Percentiles rank a stretch among this genome's conserved stretches.
Conservation (phyloP, 2,329 filamentous ascomycete genomes). For the Sarocladium strictum region DNA sequence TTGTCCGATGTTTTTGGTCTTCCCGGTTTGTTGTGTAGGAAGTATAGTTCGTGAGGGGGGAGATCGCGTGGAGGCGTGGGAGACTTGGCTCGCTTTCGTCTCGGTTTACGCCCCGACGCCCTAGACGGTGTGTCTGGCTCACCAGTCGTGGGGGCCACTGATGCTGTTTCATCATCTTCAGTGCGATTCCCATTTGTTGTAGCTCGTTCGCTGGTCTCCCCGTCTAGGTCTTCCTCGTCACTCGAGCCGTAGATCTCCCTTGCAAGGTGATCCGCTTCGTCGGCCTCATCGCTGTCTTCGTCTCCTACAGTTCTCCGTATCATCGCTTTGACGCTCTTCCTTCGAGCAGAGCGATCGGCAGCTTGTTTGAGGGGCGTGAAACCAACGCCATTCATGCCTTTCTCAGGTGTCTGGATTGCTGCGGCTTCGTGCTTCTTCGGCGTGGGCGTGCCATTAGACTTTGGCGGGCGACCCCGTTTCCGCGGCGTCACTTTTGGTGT, state of each 20-base stretch:
- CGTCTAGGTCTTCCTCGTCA: constrained; percentile 40
- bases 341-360: constrained; percentile 71
- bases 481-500: constrained; percentile 26
- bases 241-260: constrained; percentile 60
- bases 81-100: constrained; percentile 42
- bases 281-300: constrained; percentile 63
- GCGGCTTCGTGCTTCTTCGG: constrained; percentile 28
- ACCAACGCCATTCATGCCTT: constrained; percentile 24
- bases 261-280: constrained; percentile 61
- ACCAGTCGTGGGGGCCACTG: constrained; percentile 23
- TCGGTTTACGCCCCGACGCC: constrained; percentile 21
- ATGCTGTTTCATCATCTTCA: constrained; percentile 20
- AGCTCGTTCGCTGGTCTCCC: constrained; percentile 22
- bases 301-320: constrained; percentile 65
- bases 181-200: constrained; percentile 13
- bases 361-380: constrained; percentile 61
- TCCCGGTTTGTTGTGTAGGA: constrained; percentile 83
- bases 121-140: constrained; percentile 34
- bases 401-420: constrained; percentile 33
- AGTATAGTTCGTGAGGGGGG: constrained; percentile 85
- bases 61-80: constrained; percentile 77
- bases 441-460: constrained; percentile 27
- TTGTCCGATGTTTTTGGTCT: constrained; percentile 81
- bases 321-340: constrained; percentile 74
- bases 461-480: constrained; percentile 26